These are phyloP conservation scores for Aspergillus niger DNA, from an alignment of 2,329 filamentous ascomycete genomes.

Conservation along the genomic window DNA sequence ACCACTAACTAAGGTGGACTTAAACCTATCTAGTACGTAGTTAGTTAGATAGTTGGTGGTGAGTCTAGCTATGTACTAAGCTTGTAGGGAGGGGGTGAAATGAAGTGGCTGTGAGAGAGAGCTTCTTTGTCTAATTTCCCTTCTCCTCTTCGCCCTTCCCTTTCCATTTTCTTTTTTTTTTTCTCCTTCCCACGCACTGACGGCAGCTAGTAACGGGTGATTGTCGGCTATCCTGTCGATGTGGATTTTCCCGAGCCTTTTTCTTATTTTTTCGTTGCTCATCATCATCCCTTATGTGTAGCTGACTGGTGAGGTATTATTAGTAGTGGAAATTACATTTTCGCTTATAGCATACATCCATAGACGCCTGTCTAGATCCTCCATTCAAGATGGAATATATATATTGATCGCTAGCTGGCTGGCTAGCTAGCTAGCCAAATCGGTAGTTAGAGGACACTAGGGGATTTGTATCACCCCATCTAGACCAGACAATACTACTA, in stretches of 20 bases:
- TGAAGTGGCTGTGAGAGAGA: background rate
- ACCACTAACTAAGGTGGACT: no score
- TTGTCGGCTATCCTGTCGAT: constrained; percentile 13
- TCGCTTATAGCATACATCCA: no score
- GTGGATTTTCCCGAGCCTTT: constrained; percentile 1
- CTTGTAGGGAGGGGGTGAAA: background rate
- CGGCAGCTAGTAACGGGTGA: constrained; percentile 21
- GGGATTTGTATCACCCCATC: background rate
- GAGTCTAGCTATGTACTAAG: background rate
- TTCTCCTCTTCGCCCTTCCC: background rate
- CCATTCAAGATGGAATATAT: no score
- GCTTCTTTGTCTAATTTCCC: background rate
- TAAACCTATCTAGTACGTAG: no score
- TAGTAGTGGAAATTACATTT: background rate
- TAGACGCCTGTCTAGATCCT: no score
- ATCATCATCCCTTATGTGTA: no score
- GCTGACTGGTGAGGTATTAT: no score
- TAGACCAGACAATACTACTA: background rate
- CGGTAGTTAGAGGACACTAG: no score
- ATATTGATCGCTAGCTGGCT: no score
- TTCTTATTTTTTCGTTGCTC: background rate
- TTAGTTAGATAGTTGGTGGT: no score
- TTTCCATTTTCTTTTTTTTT: background rate
- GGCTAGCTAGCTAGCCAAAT: no score
- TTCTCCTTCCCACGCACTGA: constrained; percentile 12